phyloP scores from a whole-genome alignment of 306 rosid genomes.

The Prunus dulcis region DNA sequence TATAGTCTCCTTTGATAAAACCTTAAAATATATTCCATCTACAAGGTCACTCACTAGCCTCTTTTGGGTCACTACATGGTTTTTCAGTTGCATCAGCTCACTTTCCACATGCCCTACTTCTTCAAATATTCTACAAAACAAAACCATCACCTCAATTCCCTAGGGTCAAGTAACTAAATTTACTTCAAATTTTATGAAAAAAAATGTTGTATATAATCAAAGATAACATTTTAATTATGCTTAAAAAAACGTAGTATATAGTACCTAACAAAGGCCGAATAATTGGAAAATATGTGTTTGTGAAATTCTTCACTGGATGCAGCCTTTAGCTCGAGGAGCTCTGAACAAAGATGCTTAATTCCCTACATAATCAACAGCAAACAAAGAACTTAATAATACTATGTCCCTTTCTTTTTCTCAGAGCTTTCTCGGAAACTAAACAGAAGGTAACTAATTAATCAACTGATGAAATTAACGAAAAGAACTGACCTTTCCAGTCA shows the following conservation, averaged over 20 bases:
- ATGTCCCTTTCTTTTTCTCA: neutral
- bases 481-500: slow-evolving; percentile 55
- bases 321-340: slow-evolving; percentile 66
- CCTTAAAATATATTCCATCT: slow-evolving; percentile 42
- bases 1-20: slow-evolving; percentile 31
- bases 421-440: neutral
- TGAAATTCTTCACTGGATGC: slow-evolving; percentile 64
- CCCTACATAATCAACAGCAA: slow-evolving; percentile 42
- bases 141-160: slow-evolving; percentile 3
- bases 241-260: neutral
- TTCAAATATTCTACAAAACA: slow-evolving; percentile 50
- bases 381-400: neutral
- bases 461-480: neutral
- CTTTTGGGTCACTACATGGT: slow-evolving; percentile 51
- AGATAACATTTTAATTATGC: neutral
- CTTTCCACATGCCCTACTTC: slow-evolving; percentile 48
- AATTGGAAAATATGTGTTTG: slow-evolving; percentile 48
- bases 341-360: slow-evolving; percentile 74
- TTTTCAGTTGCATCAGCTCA: slow-evolving; percentile 58
- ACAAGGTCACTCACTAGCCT: slow-evolving; percentile 43
- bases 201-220: neutral
- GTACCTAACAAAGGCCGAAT: slow-evolving; percentile 54
- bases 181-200: neutral
- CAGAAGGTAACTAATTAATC: neutral
- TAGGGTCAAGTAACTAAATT: neutral